A percentile compares a stretch with the other conserved stretches of the same genome.
Conservation (phyloP, 1,139 yeast genomes). For the Blastobotrys malaysiensis region DNA sequence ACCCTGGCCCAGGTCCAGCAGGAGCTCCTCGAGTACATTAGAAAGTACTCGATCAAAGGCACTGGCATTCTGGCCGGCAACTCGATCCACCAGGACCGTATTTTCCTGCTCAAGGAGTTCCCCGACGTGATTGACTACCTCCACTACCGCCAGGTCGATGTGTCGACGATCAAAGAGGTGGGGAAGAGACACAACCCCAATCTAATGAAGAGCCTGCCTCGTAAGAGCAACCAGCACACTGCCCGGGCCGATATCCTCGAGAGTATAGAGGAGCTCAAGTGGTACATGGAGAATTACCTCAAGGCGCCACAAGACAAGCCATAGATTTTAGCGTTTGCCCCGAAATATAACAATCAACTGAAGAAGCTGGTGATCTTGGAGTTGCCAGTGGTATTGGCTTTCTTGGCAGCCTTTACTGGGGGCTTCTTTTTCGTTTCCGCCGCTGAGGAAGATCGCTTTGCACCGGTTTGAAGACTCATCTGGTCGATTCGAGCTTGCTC, state of each 20-base stretch:
- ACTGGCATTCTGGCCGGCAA: slow-evolving; percentile 82
- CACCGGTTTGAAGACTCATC: slow-evolving; percentile 1
- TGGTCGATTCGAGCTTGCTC: neutral
- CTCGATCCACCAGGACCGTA: slow-evolving; percentile 84
- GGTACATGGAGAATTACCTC: slow-evolving; percentile 63
- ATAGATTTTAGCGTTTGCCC: too few relatives aligned
- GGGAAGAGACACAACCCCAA: slow-evolving; percentile 71
- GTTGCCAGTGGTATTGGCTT: neutral
- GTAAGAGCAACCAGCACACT: slow-evolving; percentile 67
- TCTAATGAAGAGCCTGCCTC: slow-evolving; percentile 53
- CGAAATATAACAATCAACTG: neutral
- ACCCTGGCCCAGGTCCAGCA: slow-evolving; percentile 55
- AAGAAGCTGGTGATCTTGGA: neutral
- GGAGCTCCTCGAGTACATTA: slow-evolving; percentile 59
- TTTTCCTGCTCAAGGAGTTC: slow-evolving; percentile 78
- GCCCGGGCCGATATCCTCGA: slow-evolving; percentile 86
- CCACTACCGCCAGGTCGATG: slow-evolving; percentile 85
- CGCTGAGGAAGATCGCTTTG: slow-evolving; percentile 5
- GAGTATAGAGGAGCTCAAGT: slow-evolving; percentile 75
- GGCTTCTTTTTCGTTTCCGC: slow-evolving; percentile 4
- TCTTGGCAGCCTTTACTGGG: slow-evolving; percentile 2
- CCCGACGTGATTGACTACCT: slow-evolving; percentile 59
- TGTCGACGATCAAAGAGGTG: slow-evolving; percentile 74
- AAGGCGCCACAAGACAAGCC: slow-evolving; percentile 15
- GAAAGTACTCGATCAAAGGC: slow-evolving; percentile 48